Conservation (phyloP, 2,329 filamentous ascomycete genomes). For the Alternaria metachromatica region DNA sequence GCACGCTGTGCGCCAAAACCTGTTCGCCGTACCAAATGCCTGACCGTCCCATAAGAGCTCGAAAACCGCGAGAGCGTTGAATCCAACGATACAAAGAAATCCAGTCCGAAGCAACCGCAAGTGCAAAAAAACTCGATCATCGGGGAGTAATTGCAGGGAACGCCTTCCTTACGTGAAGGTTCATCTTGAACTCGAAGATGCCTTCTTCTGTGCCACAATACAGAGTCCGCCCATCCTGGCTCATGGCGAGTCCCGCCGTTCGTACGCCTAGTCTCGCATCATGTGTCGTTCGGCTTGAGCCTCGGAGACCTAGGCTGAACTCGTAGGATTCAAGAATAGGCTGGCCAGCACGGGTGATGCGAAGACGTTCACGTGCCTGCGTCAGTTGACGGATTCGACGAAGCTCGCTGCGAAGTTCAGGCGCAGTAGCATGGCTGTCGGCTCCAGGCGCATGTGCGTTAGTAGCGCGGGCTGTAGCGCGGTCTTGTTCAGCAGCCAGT, state of each 20-base stretch:
- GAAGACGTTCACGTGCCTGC: conserved; percentile 47
- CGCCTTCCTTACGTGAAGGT: conserved; percentile 65
- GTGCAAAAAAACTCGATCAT: conserved; percentile 22
- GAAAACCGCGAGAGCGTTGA: background rate
- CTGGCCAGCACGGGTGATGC: conserved; percentile 39
- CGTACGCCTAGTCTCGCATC: conserved; percentile 49
- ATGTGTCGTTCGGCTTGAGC: conserved; percentile 31
- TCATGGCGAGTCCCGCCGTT: conserved; percentile 58
- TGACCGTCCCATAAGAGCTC: background rate
- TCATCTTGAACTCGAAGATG: conserved; percentile 76
- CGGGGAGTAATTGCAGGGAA: conserved; percentile 50
- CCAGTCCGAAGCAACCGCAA: background rate
- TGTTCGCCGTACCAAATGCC: conserved; percentile 10
- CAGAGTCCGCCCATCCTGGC: conserved; percentile 54
- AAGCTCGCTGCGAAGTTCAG: conserved; percentile 43
- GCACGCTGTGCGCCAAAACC: conserved; percentile 4
- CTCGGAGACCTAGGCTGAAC: conserved; percentile 33
- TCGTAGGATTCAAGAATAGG: conserved; percentile 32
- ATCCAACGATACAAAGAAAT: background rate
- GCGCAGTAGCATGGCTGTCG: conserved; percentile 29
- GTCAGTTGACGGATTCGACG: conserved; percentile 46
- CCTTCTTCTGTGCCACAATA: conserved; percentile 68
- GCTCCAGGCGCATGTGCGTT: conserved; percentile 17
- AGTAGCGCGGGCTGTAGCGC: conserved; percentile 23
- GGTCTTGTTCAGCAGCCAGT: conserved; percentile 48